Evolutionary conservation across 1,139 yeast genomes (phyloP).

Genomic region (Insectozyma bohioensis): DNA sequence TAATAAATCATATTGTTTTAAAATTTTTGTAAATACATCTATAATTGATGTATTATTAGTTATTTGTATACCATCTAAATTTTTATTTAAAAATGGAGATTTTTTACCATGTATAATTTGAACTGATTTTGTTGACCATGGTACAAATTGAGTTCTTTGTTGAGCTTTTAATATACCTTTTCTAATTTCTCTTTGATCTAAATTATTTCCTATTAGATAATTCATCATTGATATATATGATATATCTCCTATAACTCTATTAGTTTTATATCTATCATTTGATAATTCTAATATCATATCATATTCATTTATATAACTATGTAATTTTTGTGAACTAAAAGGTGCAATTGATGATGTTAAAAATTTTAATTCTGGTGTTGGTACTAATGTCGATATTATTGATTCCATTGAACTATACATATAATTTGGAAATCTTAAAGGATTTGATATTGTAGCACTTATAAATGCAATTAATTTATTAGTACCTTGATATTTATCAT

Average conservation of each 20-base stretch:
- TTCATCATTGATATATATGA: conserved; percentile 72
- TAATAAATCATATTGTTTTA: conserved; percentile 76
- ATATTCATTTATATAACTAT: conserved; percentile 70
- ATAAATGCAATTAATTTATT: conserved; percentile 86
- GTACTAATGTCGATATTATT: conserved; percentile 77
- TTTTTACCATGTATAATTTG: conserved; percentile 77
- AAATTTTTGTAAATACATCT: conserved; percentile 62
- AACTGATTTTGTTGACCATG: conserved; percentile 82
- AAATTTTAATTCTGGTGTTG: conserved; percentile 89
- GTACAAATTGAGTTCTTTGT: conserved; percentile 76
- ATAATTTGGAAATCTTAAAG: conserved; percentile 88
- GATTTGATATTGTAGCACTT: conserved; percentile 81
- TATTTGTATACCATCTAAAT: conserved; percentile 70
- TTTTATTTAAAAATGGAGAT: conserved; percentile 53
- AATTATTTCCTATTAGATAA: conserved; percentile 64
- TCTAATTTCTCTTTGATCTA: conserved; percentile 74
- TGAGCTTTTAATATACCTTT: conserved; percentile 79
- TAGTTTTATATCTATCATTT: conserved; percentile 79
- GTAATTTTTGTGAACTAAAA: conserved; percentile 50
- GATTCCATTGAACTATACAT: conserved; percentile 86
- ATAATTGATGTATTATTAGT: conserved; percentile 76
- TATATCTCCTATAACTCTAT: conserved; percentile 35
- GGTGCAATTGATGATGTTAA: conserved; percentile 88
- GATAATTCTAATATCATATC: conserved; percentile 82
- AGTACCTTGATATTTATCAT: conserved; percentile 56